Base-by-base conservation (phyloP, 768 basidiomycete genomes). In the Russula sp. region DNA sequence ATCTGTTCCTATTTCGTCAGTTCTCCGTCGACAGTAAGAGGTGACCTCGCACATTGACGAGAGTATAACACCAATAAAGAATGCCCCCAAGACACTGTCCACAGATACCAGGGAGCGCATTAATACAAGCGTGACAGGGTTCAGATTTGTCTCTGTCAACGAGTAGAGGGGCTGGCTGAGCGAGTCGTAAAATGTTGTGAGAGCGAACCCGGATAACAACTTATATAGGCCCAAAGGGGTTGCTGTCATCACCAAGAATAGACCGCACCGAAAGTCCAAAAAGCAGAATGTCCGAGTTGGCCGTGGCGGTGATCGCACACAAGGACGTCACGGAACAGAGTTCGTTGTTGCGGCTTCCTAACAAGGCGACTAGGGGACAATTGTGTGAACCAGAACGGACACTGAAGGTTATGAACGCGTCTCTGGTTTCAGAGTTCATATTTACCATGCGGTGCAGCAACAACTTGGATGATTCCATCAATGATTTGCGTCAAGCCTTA, bases 31-130 rank as follows among this genome's bases (percentile, higher is more conserved):
- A 6, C 32, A 31, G 7, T 6, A 11, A 50, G 32, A 40, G 48
- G 31, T 50, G 2, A 18, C 35, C 34, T 16, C 56, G 45, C 11
- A 59, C 57, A 60, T 52, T 3, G 59, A 60, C 18, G 59, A 60
- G n/a, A 52, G 16, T 51, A 53, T 13, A n/a, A 60, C 31, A 22
- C 59, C 59, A 2, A 60, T 4, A 44, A 53, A 44, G 31, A 60
- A 22, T 18, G 59, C 18, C n/a, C 59, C 59, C 18, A 60, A 27
- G 32, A 52, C 9, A 45, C 45, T 22, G 10, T 42, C 51, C 5
- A 39, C 13, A 37, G 35, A 48, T 31, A 58, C 50, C 35, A 53
- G 40, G 9, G 59, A 37, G 22, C 18, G 40, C 59, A 60, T 52
- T 35, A 5, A 27, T 7, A 27, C 22, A 22, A 1, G 44, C 47